Percentiles rank a stretch among this genome's conserved stretches.
Evolutionary conservation across 2,329 filamentous ascomycete species (phyloP).

Genomic region (Diaporthe sp.): DNA sequence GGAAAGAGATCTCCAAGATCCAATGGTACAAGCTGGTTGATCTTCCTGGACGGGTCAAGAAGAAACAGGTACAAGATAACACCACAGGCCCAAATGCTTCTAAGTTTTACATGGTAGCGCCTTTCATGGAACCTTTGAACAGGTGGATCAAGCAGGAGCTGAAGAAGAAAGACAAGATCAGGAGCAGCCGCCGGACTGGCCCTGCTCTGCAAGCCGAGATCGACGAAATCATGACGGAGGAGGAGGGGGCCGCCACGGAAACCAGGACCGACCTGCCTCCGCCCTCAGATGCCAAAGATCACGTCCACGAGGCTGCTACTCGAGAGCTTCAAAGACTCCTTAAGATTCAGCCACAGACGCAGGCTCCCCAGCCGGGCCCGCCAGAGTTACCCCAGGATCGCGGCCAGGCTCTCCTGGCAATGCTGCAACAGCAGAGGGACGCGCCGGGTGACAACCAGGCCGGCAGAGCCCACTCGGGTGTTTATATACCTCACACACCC

Average conservation of each 20-base stretch:
- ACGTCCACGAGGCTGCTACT: conserved; percentile 59
- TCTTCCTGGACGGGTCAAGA: conserved; percentile 85
- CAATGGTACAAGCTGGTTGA: conserved; percentile 94
- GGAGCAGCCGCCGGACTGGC: conserved; percentile 43
- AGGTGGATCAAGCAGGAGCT: conserved; percentile 92
- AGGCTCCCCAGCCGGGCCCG: conserved; percentile 58
- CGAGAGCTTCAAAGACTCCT: conserved; percentile 68
- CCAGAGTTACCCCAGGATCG: conserved; percentile 53
- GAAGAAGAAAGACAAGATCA: conserved; percentile 74
- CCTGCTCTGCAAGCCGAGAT: conserved; percentile 58
- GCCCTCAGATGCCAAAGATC: conserved; percentile 48
- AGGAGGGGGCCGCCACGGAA: conserved; percentile 65
- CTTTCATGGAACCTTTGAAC: conserved; percentile 87
- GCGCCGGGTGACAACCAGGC: conserved; percentile 42
- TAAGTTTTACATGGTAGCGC: conserved; percentile 98
- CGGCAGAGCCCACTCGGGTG: conserved; percentile 42
- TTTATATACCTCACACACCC: conserved; percentile 61
- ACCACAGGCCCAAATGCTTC: conserved; percentile 75
- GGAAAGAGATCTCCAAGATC: conserved; percentile 98
- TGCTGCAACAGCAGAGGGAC: conserved; percentile 60
- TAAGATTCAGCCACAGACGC: conserved; percentile 67
- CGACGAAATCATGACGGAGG: conserved; percentile 73
- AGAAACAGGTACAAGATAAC: conserved; percentile 68
- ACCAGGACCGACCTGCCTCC: conserved; percentile 51
- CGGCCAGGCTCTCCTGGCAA: conserved; percentile 66